Base-by-base conservation (phyloP, 2,329 filamentous ascomycete species). In the Chaetothyriales sp. region DNA sequence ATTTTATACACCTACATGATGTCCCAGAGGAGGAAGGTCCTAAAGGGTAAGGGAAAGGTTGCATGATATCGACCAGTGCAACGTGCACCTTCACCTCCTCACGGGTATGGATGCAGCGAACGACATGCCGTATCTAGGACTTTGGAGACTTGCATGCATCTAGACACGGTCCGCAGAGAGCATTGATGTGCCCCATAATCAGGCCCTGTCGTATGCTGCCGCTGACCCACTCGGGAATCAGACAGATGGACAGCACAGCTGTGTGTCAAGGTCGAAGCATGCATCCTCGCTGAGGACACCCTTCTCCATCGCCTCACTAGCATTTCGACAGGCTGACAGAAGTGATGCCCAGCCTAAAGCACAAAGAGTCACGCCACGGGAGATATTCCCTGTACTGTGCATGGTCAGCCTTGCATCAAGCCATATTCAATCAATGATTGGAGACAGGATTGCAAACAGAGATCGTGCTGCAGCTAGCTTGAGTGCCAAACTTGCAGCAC, bases 1-100 rank as follows among this genome's bases (percentile, higher is more conserved):
- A 77, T 94, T 51, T 70, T 97, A 53, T 97, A 92, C 66, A 88
- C 86, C 19, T 86, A 98, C 69, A 97, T 98, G 92, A 86, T 97
- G 75, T 76, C 77, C 56, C 92, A 98, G 76, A 77, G 90, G 61
- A 77, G 80, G 59, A 94, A 88, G 77, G 80, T 90, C 50, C 73
- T 88, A 72, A 78, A 80, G 51, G 77, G 75, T 43, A 78, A 81
- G 64, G 50, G 53, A 18, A 78, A 77, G 68, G 33, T 5, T 15
- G 33, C 33, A 15, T 40, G 33, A 40, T 40, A 15, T 15, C 33
- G 4, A 40, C 33, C 13, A 15, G 10, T 5, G 33, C 33, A 40
- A 15, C 8, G 33, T 15, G 10, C 33, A 40, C 10, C 33, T 40
- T 40, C 33, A 15, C 15, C 33, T 40, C 33, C 4, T 15, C 7